phyloP scores from a whole-genome alignment of 306 rosid species.

The Lathyrus tuberosus region DNA sequence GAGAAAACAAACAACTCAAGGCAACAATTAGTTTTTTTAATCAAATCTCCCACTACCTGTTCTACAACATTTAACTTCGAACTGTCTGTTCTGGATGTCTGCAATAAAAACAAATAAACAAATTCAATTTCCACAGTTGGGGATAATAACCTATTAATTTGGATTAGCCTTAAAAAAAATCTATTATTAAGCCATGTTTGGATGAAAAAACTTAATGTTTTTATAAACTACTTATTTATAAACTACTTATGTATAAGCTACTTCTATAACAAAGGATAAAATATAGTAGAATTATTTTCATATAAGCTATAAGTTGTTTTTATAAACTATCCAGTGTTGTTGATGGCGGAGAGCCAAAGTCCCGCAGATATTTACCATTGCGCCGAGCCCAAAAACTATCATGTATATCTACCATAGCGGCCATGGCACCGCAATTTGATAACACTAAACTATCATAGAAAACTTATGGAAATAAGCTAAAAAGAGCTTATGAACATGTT shows the following conservation, averaged over 20 bases:
- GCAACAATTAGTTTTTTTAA: not conserved
- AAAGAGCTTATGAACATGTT: not conserved
- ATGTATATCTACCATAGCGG: no score
- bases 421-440: no score
- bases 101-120: constrained; percentile 49
- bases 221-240: no score
- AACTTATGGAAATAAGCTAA: not conserved
- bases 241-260: not conserved
- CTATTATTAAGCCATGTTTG: not conserved
- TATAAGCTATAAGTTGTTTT: no score
- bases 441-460: no score
- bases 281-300: not conserved
- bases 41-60: constrained; percentile 58
- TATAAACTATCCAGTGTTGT: no score
- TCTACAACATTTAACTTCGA: constrained; percentile 56
- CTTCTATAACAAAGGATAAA: not conserved
- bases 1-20: not conserved
- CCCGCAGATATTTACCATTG: no score
- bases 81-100: constrained; percentile 63
- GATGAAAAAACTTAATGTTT: no score
- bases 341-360: no score
- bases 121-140: constrained; percentile 37
- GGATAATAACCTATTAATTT: constrained; percentile 7
- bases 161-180: not conserved
- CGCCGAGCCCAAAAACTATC: no score